These are phyloP conservation scores for Scheffersomyces segobiensis DNA, from an alignment of 1,139 yeast species.

Conservation along the genomic window DNA sequence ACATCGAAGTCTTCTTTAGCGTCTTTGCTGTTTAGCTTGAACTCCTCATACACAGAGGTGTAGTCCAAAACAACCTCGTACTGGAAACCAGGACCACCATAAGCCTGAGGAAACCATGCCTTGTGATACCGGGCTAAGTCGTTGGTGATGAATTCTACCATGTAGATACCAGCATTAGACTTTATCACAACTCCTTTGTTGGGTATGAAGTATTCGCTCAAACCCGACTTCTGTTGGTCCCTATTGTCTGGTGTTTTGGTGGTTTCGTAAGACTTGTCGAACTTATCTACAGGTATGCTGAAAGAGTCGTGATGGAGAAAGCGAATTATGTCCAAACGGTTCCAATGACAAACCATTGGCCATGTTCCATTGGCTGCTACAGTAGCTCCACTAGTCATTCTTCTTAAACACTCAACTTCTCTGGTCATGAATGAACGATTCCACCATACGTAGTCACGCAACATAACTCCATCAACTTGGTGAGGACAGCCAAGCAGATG, in stretches of 20 bases:
- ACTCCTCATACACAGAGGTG: constrained; percentile 43
- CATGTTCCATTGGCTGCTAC: constrained; percentile 62
- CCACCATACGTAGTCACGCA: constrained; percentile 78
- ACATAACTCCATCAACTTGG: constrained; percentile 86
- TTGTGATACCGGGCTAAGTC: constrained; percentile 66
- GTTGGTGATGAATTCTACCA: constrained; percentile 64
- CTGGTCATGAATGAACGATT: constrained; percentile 80
- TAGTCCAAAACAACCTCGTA: constrained; percentile 51
- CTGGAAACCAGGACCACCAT: constrained; percentile 64
- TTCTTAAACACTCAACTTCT: constrained; percentile 60
- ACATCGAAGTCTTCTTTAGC: constrained; percentile 44
- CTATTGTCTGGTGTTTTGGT: constrained; percentile 20
- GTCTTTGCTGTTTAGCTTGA: constrained; percentile 24
- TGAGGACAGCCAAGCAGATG: constrained; percentile 91
- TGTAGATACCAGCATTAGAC: constrained; percentile 66
- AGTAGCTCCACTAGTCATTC: constrained; percentile 34
- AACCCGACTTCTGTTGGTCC: constrained; percentile 22
- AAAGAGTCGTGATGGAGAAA: constrained; percentile 83
- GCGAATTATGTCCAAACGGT: constrained; percentile 73
- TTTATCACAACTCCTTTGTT: constrained; percentile 48
- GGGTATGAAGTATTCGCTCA: constrained; percentile 27
- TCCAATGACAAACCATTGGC: constrained; percentile 70
- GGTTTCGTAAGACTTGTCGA: constrained; percentile 31
- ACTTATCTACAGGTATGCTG: constrained; percentile 63
- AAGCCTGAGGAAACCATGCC: constrained; percentile 56